Percentiles rank a stretch among this genome's conserved stretches.
phyloP scores from a whole-genome alignment of 2,329 filamentous ascomycete genomes.

The Penicillium sp. region DNA sequence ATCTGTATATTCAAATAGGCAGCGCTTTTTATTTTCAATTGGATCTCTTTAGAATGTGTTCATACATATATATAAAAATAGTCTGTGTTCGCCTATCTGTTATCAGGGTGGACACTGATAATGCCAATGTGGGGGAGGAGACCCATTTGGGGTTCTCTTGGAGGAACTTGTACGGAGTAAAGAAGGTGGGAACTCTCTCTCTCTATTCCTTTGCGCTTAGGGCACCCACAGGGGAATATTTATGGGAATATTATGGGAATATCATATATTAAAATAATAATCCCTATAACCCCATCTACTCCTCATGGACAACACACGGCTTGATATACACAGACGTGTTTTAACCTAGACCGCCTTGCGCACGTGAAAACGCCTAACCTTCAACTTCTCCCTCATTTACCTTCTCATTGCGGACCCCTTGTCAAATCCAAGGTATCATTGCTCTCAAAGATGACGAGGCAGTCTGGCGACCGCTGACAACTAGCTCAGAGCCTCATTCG shows the following conservation, averaged over 20 bases:
- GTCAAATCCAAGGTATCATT: conserved; percentile 7
- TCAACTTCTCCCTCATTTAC: conserved; percentile 6
- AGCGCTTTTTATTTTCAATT: conserved; percentile 1
- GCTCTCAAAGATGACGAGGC: background rate
- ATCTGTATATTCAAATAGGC: background rate
- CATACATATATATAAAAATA: conserved; percentile 3
- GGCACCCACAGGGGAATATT: conserved; percentile 4
- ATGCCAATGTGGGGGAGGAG: conserved; percentile 17
- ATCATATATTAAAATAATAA: background rate
- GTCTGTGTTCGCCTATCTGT: conserved; percentile 14
- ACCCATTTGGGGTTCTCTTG: conserved; percentile 13
- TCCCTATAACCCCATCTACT: background rate
- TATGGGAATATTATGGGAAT: background rate
- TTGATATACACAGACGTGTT: conserved; percentile 5
- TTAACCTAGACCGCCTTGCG: conserved; percentile 26
- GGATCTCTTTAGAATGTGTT: background rate
- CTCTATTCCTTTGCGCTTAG: conserved; percentile 5
- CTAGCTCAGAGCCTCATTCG: conserved; percentile 6
- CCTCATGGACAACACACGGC: background rate
- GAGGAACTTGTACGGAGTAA: conserved; percentile 1
- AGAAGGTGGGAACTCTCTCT: background rate
- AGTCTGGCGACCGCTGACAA: conserved; percentile 9
- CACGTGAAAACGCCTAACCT: conserved; percentile 25
- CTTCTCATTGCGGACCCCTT: background rate
- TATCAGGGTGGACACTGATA: conserved; percentile 20